phyloP scores from a whole-genome alignment of 495 filamentous ascomycete genomes.

The Podospora appendiculata region DNA sequence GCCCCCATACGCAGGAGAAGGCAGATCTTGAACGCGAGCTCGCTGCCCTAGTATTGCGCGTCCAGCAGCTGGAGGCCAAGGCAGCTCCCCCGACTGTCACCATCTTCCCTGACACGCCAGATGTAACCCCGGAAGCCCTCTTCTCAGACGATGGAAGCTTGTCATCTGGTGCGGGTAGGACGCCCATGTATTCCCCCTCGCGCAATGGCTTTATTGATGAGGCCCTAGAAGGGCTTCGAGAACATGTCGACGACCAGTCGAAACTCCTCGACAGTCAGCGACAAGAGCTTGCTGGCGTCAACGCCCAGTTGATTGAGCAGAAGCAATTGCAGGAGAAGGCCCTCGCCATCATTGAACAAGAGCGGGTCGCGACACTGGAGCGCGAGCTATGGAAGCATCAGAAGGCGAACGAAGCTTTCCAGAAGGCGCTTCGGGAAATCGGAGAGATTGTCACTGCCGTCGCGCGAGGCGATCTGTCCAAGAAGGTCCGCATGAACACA shows the following conservation, averaged over 20 bases:
- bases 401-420: slow-evolving; percentile 97
- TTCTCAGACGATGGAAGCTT: slow-evolving; percentile 37
- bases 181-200: slow-evolving; percentile 11
- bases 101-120: slow-evolving; percentile 55
- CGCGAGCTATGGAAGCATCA: slow-evolving; percentile 93
- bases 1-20: slow-evolving; percentile 55
- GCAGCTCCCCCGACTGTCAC: slow-evolving; percentile 44
- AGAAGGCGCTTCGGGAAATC: slow-evolving; percentile 94
- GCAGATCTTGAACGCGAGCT: slow-evolving; percentile 63
- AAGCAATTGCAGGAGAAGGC: slow-evolving; percentile 58
- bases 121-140: slow-evolving; percentile 45
- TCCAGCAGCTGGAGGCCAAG: slow-evolving; percentile 63
- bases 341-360: slow-evolving; percentile 44
- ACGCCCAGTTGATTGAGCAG: slow-evolving; percentile 58
- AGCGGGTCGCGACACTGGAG: slow-evolving; percentile 57
- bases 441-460: slow-evolving; percentile 95
- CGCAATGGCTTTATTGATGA: slow-evolving; percentile 49
- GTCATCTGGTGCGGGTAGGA: too few species aligned
- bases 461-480: slow-evolving; percentile 91
- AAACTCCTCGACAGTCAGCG: slow-evolving; percentile 69
- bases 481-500: slow-evolving; percentile 94
- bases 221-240: slow-evolving; percentile 61
- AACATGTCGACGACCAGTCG: slow-evolving; percentile 72
- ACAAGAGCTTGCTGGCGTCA: slow-evolving; percentile 60
- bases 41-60: slow-evolving; percentile 54